phyloP scores from a whole-genome alignment of 176 grass and related monocot genomes.

The Guadua angustifolia region DNA sequence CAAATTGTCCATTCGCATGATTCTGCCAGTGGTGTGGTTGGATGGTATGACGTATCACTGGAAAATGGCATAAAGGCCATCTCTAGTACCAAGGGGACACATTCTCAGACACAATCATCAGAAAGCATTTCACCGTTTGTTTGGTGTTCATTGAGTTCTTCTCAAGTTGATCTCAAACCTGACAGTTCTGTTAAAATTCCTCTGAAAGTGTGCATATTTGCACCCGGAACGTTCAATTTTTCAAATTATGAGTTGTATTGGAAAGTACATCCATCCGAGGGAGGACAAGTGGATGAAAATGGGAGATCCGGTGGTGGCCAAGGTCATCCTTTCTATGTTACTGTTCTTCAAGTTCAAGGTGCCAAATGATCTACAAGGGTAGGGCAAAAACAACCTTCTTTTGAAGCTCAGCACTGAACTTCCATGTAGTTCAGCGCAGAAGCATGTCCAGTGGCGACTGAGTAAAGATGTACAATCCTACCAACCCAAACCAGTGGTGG shows the following conservation, averaged over 20 bases:
- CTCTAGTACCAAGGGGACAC: slow-evolving; percentile 54
- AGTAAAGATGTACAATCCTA: not conserved
- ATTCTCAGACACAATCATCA: slow-evolving; percentile 47
- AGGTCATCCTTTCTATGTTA: slow-evolving; percentile 88
- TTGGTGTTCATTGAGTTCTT: slow-evolving; percentile 82
- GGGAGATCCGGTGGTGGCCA: slow-evolving; percentile 43
- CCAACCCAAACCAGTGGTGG: slow-evolving; percentile 15
- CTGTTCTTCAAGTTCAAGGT: slow-evolving; percentile 64
- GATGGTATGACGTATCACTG: slow-evolving; percentile 84
- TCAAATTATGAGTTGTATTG: slow-evolving; percentile 92
- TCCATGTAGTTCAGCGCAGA: slow-evolving; percentile 7
- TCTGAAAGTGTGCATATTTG: slow-evolving; percentile 80
- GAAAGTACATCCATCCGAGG: slow-evolving; percentile 51
- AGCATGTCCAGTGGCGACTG: not conserved
- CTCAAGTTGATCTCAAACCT: slow-evolving; percentile 64
- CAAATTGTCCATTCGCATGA: slow-evolving; percentile 49
- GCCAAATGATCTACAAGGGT: slow-evolving; percentile 25
- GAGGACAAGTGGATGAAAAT: slow-evolving; percentile 41
- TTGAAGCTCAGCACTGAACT: not conserved
- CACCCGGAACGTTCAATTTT: slow-evolving; percentile 85
- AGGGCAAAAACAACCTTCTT: not conserved
- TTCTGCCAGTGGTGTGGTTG: slow-evolving; percentile 57
- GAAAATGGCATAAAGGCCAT: slow-evolving; percentile 72
- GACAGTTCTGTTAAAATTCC: slow-evolving; percentile 64
- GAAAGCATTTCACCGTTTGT: slow-evolving; percentile 74